Conservation (phyloP, 2,329 filamentous ascomycete species). For the Fusarium lyarnte region DNA sequence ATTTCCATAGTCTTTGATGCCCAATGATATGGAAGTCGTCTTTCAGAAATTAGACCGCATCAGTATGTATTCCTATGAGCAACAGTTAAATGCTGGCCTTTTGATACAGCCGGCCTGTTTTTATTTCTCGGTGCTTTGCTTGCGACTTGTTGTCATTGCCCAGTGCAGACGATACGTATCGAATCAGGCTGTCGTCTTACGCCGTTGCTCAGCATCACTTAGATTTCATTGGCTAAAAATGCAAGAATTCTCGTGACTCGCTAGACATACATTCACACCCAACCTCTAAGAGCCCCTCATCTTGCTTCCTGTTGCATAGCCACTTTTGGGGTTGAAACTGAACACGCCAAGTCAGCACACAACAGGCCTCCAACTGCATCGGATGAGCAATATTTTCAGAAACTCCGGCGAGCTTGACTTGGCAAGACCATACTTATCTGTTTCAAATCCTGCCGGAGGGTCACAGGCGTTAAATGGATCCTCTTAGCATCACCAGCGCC, state of each 20-base stretch:
- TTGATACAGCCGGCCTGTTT: fast-evolving
- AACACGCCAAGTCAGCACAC: fast-evolving
- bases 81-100: fast-evolving
- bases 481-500: neutral
- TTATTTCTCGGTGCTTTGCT: fast-evolving
- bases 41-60: too few relatives aligned
- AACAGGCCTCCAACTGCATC: neutral
- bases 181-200: fast-evolving
- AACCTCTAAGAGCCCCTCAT: fast-evolving
- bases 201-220: fast-evolving
- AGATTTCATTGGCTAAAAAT: neutral
- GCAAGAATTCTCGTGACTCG: neutral
- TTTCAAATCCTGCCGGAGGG: too few relatives aligned
- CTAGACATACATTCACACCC: fast-evolving
- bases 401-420: too few relatives aligned
- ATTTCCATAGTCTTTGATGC: fast-evolving
- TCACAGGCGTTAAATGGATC: neutral
- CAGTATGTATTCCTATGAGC: fast-evolving
- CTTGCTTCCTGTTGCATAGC: fast-evolving
- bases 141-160: neutral
- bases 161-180: neutral
- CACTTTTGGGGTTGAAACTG: neutral
- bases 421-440: too few relatives aligned
- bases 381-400: fast-evolving
- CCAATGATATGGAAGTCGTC: fast-evolving